Evolutionary conservation across 768 basidiomycete genomes (phyloP).

Genomic region (Trametes sanguinea): DNA sequence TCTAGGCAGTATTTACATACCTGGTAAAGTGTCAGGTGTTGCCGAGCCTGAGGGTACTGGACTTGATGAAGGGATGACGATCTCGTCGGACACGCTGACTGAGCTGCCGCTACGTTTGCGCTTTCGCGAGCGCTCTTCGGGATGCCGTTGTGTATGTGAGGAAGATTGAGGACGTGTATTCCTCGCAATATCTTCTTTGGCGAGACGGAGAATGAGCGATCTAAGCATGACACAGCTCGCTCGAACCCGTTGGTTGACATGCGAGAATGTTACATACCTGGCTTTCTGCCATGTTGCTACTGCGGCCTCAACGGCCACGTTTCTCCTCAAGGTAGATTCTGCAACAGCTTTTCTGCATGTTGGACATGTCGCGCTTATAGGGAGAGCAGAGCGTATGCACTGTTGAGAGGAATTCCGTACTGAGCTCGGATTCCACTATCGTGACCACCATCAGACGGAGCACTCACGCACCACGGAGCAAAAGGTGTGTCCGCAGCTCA

Average conservation of each 20-base stretch:
- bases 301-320: conserved; percentile 68
- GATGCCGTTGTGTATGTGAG: neutral
- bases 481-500: conserved; percentile 80
- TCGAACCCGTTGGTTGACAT: no score
- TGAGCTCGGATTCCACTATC: neutral
- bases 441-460: no score
- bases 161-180: neutral
- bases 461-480: conserved; percentile 64
- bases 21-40: conserved; percentile 9
- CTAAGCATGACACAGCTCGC: conserved; percentile 6
- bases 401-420: conserved; percentile 30
- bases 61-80: conserved; percentile 8
- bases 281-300: conserved; percentile 71
- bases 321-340: conserved; percentile 67
- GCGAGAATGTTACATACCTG: conserved; percentile 47
- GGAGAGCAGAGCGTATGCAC: conserved; percentile 69
- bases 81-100: conserved; percentile 7
- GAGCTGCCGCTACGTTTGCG: conserved; percentile 29
- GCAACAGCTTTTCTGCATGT: conserved; percentile 59
- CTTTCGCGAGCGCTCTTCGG: neutral
- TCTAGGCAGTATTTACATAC: neutral
- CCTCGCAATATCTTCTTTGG: conserved; percentile 9
- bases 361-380: conserved; percentile 69
- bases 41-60: conserved; percentile 10
- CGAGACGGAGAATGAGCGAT: conserved; percentile 21